phyloP scores from a whole-genome alignment of 768 basidiomycete species.

The Trametes villosa region DNA sequence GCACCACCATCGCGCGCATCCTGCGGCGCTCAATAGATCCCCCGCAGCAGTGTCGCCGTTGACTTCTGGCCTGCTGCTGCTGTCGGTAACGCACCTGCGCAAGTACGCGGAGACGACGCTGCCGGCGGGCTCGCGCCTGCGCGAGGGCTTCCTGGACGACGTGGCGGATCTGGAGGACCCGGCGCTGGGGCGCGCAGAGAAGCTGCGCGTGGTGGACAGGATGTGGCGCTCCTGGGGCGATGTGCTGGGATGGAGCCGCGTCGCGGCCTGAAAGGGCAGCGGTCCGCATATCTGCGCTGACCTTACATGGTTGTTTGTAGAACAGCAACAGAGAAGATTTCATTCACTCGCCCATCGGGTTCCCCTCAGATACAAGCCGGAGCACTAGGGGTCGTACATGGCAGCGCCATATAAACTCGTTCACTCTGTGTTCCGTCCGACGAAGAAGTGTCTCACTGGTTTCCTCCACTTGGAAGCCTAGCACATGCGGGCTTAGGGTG shows the following conservation, averaged over 20 bases:
- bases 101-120: constrained; percentile 61
- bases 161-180: constrained; percentile 82
- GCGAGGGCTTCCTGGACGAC: constrained; percentile 84
- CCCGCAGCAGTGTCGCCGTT: constrained; percentile 49
- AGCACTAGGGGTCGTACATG: no score
- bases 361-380: no score
- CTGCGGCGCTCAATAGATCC: constrained; percentile 12
- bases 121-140: constrained; percentile 62
- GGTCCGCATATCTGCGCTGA: no score
- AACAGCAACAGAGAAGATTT: no score
- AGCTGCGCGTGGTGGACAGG: constrained; percentile 76
- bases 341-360: no score
- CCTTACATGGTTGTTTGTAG: no score
- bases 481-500: no score
- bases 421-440: no score
- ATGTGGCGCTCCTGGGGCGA: constrained; percentile 91
- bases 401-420: no score
- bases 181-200: constrained; percentile 65
- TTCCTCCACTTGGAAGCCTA: no score
- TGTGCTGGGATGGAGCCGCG: constrained; percentile 61
- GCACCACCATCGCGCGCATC: constrained; percentile 23
- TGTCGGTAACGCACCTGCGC: constrained; percentile 71
- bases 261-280: constrained; percentile 23
- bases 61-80: constrained; percentile 73
- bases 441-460: no score